Evolutionary conservation across 495 filamentous ascomycete species (phyloP).

Genomic region (Aspergillus leporis): DNA sequence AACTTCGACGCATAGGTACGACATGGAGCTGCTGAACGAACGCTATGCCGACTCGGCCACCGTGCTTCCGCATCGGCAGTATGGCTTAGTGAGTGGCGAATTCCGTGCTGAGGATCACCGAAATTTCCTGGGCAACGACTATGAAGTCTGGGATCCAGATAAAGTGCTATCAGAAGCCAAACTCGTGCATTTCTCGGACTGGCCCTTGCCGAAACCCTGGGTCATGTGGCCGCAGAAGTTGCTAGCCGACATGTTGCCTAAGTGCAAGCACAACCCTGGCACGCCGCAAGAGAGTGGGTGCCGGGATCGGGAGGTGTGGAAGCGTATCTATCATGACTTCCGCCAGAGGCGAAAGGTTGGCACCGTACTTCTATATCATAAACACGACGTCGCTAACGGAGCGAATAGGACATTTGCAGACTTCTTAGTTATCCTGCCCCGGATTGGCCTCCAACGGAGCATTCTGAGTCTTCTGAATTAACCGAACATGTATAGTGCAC

Average conservation of each 20-base stretch:
- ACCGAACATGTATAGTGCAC: background rate
- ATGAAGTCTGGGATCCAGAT: conserved; percentile 68
- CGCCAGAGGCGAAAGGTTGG: conserved; percentile 58
- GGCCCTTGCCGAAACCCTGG: conserved; percentile 82
- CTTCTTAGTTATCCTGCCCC: conserved; percentile 51
- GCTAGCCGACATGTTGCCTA: conserved; percentile 58
- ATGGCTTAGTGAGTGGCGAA: conserved; percentile 69
- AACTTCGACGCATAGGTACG: conserved; percentile 43
- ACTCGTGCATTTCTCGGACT: conserved; percentile 79
- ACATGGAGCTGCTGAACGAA: conserved; percentile 75
- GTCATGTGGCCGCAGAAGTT: conserved; percentile 58
- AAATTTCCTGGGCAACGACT: conserved; percentile 62
- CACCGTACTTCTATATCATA: background rate
- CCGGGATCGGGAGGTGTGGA: conserved; percentile 67
- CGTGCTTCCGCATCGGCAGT: conserved; percentile 74
- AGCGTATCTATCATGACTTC: conserved; percentile 71
- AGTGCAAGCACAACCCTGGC: conserved; percentile 52
- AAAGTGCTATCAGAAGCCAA: conserved; percentile 65
- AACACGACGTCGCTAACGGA: background rate
- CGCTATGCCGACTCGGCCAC: conserved; percentile 67
- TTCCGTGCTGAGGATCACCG: conserved; percentile 63
- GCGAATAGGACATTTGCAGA: conserved; percentile 45
- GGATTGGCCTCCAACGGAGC: conserved; percentile 30
- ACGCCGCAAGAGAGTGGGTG: conserved; percentile 54
- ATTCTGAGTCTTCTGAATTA: background rate